phyloP scores from a whole-genome alignment of 164 flowering plant species.

The Akebia trifoliata region DNA sequence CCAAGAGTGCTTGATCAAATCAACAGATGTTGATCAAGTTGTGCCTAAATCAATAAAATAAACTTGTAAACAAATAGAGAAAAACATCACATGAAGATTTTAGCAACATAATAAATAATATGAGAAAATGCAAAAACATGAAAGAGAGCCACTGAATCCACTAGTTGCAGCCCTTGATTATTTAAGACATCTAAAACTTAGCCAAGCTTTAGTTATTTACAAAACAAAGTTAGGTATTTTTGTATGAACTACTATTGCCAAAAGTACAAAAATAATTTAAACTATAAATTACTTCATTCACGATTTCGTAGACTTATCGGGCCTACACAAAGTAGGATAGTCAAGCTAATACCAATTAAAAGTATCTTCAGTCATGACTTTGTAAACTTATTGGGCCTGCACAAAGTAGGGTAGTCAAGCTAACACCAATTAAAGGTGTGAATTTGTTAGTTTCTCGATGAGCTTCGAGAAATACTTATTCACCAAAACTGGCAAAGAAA shows the following conservation, averaged over 20 bases:
- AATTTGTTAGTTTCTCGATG: constrained; percentile 65
- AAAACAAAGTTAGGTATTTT: background rate
- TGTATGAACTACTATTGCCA: background rate
- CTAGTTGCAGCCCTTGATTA: constrained; percentile 77
- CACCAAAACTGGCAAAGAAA: constrained; percentile 55
- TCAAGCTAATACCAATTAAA: constrained; percentile 86
- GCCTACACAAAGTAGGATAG: constrained; percentile 93
- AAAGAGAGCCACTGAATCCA: constrained; percentile 74
- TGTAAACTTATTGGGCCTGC: constrained; percentile 89
- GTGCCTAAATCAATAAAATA: no score
- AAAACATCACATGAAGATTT: no score
- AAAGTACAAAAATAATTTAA: no score
- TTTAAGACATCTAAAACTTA: constrained; percentile 92
- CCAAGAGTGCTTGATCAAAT: no score
- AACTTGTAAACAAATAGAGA: no score
- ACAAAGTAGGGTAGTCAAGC: constrained; percentile 89
- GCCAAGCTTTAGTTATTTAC: constrained; percentile 60
- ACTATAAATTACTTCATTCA: background rate
- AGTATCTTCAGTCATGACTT: no score
- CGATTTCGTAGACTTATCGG: constrained; percentile 63
- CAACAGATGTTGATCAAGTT: no score
- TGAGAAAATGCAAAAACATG: constrained; percentile 88
- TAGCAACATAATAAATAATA: no score
- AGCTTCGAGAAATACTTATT: constrained; percentile 91
- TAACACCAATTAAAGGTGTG: constrained; percentile 91